Percentiles rank a stretch among this genome's conserved stretches.
These are phyloP conservation scores for Rhizopogon vinicolor DNA, from an alignment of 768 basidiomycete species.

Conservation along the genomic window DNA sequence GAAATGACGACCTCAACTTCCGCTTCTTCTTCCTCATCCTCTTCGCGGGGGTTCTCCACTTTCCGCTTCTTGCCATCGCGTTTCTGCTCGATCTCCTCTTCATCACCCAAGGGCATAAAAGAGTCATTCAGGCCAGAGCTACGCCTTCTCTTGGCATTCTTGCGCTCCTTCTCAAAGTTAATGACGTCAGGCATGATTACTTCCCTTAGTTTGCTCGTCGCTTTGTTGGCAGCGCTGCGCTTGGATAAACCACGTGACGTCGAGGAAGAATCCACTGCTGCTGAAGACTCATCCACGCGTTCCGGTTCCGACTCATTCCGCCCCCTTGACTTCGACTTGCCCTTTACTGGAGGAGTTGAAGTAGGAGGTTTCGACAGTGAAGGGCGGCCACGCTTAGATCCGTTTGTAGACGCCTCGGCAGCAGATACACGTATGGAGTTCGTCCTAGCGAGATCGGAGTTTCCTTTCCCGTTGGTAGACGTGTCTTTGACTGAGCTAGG, in stretches of 20 bases:
- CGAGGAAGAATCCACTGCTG: conserved; percentile 6
- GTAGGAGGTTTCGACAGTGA: conserved; percentile 11
- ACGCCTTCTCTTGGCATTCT: conserved; percentile 29
- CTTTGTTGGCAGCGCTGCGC: conserved; percentile 54
- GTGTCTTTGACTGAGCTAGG: conserved; percentile 4
- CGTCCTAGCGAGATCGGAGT: conserved; percentile 6
- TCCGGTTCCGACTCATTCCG: not conserved
- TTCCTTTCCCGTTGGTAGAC: not conserved
- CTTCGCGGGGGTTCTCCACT: conserved; percentile 11
- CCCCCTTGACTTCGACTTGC: not conserved
- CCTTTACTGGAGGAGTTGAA: conserved; percentile 1
- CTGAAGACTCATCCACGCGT: conserved; percentile 3
- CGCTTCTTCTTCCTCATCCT: conserved; percentile 22
- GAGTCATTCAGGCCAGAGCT: conserved; percentile 29
- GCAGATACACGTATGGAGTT: conserved; percentile 17
- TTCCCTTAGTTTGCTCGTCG: conserved; percentile 38
- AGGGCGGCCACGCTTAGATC: conserved; percentile 13
- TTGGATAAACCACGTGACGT: conserved; percentile 21
- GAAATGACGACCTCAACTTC: conserved; percentile 14
- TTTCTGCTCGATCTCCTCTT: conserved; percentile 10
- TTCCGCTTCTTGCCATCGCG: conserved; percentile 15
- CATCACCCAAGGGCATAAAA: not conserved
- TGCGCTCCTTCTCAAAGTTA: conserved; percentile 65
- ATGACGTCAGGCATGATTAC: conserved; percentile 75
- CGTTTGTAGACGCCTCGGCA: conserved; percentile 17